These are phyloP conservation scores for Tricholoma terreum DNA, from an alignment of 768 basidiomycete species.

Conservation along the genomic window DNA sequence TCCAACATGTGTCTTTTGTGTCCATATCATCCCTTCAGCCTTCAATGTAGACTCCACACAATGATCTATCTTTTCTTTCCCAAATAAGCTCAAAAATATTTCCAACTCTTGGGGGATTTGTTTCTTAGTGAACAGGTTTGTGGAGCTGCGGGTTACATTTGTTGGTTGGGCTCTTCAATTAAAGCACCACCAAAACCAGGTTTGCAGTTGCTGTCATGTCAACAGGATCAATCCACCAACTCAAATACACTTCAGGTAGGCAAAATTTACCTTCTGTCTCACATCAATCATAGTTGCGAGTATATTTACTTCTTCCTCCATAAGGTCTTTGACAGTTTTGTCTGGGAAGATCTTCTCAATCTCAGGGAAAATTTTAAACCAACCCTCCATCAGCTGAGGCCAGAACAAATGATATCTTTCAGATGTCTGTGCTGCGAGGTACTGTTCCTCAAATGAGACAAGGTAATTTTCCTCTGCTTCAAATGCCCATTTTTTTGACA, in stretches of 20 bases:
- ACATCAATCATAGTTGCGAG: neutral
- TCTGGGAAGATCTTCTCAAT: neutral
- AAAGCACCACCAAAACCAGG: neutral
- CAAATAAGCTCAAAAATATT: neutral
- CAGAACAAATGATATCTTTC: neutral
- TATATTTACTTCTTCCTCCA: neutral
- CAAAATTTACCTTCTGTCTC: neutral
- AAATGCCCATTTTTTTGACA: neutral
- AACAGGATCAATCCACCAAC: neutral
- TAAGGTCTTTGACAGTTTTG: neutral
- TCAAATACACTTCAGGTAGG: neutral
- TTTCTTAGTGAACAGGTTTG: neutral
- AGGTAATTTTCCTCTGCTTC: neutral
- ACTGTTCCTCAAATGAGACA: neutral
- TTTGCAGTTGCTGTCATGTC: neutral
- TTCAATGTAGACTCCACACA: neutral
- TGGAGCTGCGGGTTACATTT: neutral
- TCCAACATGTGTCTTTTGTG: neutral
- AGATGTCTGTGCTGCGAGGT: neutral
- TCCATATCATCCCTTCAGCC: neutral
- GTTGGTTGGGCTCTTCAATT: neutral
- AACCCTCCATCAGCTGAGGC: neutral
- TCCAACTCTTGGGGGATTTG: neutral
- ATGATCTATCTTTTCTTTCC: neutral
- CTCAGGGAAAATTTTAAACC: neutral